Evolutionary conservation across 2,329 filamentous ascomycete species (phyloP).

Genomic region (Golovinomyces cichoracearum): DNA sequence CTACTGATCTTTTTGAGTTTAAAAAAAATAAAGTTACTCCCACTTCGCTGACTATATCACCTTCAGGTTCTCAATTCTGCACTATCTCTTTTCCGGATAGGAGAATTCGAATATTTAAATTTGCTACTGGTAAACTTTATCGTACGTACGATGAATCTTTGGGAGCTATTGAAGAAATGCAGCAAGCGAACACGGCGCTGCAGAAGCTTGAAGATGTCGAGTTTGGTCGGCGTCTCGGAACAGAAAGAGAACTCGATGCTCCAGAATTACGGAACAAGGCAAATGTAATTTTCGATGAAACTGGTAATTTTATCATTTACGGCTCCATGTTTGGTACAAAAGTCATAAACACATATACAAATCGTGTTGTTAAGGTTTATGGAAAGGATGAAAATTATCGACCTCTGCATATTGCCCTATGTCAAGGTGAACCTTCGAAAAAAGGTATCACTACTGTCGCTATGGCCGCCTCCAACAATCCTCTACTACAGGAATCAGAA

Average conservation of each 20-base stretch:
- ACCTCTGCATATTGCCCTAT: constrained; percentile 57
- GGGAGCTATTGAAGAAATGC: constrained; percentile 72
- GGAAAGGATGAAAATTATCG: constrained; percentile 74
- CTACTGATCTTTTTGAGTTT: constrained; percentile 86
- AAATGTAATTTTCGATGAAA: constrained; percentile 89
- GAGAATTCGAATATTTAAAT: constrained; percentile 83
- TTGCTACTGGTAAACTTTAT: constrained; percentile 62
- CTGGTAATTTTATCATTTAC: constrained; percentile 80
- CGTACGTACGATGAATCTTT: constrained; percentile 91
- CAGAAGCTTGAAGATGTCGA: constrained; percentile 72
- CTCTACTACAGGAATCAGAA: constrained; percentile 76
- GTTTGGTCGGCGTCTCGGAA: constrained; percentile 64
- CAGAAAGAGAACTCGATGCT: constrained; percentile 65
- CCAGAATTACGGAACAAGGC: constrained; percentile 38
- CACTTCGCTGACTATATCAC: constrained; percentile 59
- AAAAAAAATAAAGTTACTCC: constrained; percentile 81
- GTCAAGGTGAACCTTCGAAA: constrained; percentile 86
- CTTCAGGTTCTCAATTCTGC: constrained; percentile 62
- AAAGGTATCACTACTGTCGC: constrained; percentile 82
- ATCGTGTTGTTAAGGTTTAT: constrained; percentile 72
- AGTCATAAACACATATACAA: constrained; percentile 86
- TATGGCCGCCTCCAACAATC: constrained; percentile 90
- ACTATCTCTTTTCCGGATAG: constrained; percentile 81
- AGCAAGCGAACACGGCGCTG: constrained; percentile 65
- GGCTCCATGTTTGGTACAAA: constrained; percentile 82